Conservation (phyloP, 768 basidiomycete genomes). For the Xanthoconium purpureum region DNA sequence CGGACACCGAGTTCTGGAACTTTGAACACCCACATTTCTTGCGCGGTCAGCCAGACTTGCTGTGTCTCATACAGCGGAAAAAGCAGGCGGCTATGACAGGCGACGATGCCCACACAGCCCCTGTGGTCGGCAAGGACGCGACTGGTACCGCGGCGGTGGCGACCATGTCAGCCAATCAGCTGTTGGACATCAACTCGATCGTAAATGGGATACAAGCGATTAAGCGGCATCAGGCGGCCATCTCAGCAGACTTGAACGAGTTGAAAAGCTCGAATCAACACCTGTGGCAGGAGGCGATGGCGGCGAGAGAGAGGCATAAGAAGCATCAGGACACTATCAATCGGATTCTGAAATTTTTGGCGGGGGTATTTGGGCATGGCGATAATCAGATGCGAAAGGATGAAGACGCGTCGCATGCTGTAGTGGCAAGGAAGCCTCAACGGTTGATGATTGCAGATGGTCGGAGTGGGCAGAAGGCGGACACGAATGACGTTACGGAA, state of each 20-base stretch:
- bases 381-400: constrained; percentile 38
- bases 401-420: constrained; percentile 37
- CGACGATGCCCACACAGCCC: constrained; percentile 29
- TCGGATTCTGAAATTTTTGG: constrained; percentile 90
- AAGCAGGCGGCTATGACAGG: constrained; percentile 43
- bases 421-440: constrained; percentile 48
- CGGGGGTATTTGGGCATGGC: constrained; percentile 77
- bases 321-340: constrained; percentile 97
- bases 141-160: constrained; percentile 18
- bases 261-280: constrained; percentile 83
- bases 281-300: constrained; percentile 89
- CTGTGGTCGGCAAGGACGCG: constrained; percentile 15
- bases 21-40: constrained; percentile 90
- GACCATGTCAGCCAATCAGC: constrained; percentile 42
- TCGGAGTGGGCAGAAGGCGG: constrained; percentile 35
- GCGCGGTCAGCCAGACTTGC: constrained; percentile 82
- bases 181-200: constrained; percentile 76
- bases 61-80: constrained; percentile 87
- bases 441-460: constrained; percentile 69
- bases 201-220: constrained; percentile 81
- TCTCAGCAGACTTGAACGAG: constrained; percentile 84
- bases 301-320: constrained; percentile 74
- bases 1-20: constrained; percentile 83
- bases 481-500: constrained; percentile 38
- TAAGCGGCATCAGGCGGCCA: constrained; percentile 89